Base-by-base conservation (phyloP, 164 flowering plant species). In the Cinnamomum micranthum region DNA sequence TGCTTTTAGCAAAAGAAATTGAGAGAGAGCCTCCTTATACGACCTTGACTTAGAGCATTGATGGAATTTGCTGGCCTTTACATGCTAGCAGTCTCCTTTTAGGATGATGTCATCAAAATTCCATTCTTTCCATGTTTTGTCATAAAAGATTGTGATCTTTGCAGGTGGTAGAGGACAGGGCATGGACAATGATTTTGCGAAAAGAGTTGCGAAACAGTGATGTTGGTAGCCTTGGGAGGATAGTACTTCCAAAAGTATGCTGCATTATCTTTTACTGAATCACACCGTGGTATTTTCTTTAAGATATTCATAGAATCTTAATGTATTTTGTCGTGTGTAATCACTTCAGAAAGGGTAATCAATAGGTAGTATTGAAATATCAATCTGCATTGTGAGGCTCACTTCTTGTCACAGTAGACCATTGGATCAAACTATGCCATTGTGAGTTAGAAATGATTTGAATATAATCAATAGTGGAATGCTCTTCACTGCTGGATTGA, bases 141-240 rank as follows among this genome's bases (percentile, higher is more conserved):
- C 72, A 68, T 50, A 59, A 47, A 55, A 55, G 41, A 27, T 68
- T 81, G 12, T 74, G 33, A 22, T 77, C 33, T 59, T 0, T 6
- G 50, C 77, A 79, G 84, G 80, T 74, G 77, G 70, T 71, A 6
- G 73, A 73, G 65, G 71, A 73, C 55, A 77, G 66, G 62, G 82
- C 73, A 52, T 77, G 73, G 78, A 20, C 67, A 25, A 22, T 80
- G 51, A 76, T 80, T 65, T 74, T 82, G 75, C 82, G 73, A 72
- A 82, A 82, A 68, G 84, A 82, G 77, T 75, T 82, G 62, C 76
- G 79, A 59, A 82, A 80, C 62, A 77, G 82, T 51, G 84, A 82
- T 80, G 84, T 82, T 60, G 84, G 82, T 60, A 79, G 68, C 79
- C 77, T 80, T 59, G 82, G 84, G 58, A 77, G 84, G 69, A 82